Base-by-base conservation (phyloP, 139 green algal genomes). In the Diplosphaera chodatii region DNA sequence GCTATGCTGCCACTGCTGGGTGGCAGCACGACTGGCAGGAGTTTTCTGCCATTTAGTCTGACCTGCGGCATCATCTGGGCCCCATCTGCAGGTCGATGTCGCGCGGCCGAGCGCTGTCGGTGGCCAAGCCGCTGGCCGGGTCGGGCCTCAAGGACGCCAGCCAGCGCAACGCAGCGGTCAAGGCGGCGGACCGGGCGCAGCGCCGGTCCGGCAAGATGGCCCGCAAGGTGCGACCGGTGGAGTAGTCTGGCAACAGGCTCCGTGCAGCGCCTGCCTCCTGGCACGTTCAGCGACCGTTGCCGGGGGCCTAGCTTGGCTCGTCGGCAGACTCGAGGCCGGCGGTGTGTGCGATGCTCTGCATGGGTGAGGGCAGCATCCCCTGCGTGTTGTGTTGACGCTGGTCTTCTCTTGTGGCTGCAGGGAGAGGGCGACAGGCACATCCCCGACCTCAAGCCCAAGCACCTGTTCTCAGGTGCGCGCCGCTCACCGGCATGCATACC, bases 391-490 rank as follows among this genome's bases (percentile, higher is more conserved):
- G 37, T 48, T 6, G 8, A 48, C 10, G 37, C 10, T 6, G 10
- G 8, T 10, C 10, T 48, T 6, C 37, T 20, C 8, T 10, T 48
- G 37, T 48, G 6, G 37, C 37, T 48, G 32, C 78, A 81, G 34
- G 89, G 89, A 22, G 90, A 96, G 79, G 80, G 71, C 1, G 88
- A 96, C 74, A 67, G 89, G 2, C 84, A 88, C 66, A 82, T 86
- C 29, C 76, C 84, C 64, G 64, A 96, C 87, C 67, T 92, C 77
- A 96, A 91, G 83, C 96, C 96, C 55, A 99, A 99, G 91, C 95
- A 99, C 72, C 80, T 99, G 55, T 94, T 98, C 78, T 87, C 75
- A 28, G 95, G 48, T 59, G 48, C 3, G 48, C 25, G 22, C 48
- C 16, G 3, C 3, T 59, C 4, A 18, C 48, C 48, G 3, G 8